Base-by-base conservation (phyloP, 192 early-diverging fungal genomes). In the Coemansia sp. region DNA sequence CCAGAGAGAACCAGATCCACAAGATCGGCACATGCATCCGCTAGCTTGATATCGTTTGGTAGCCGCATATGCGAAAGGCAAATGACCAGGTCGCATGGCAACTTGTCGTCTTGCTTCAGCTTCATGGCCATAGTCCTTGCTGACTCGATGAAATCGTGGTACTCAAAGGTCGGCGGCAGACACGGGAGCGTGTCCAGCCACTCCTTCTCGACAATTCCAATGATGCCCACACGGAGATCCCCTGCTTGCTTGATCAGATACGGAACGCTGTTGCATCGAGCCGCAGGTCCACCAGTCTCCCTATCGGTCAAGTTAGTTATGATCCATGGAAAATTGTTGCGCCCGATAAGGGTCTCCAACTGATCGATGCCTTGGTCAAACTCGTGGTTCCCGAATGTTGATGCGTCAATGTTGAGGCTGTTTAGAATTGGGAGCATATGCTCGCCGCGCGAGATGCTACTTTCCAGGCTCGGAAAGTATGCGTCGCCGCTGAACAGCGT, bases 51-150 rank as follows among this genome's bases (percentile, higher is more conserved):
- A 69, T 92, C 89, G 69, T 90, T 89, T 18, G 84, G 86, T n/a
- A 91, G 64, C 0, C 90, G 84, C 86, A 89, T 91, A 62, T 92
- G 90, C 38, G 90, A 87, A 45, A 92, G 66, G n/a, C 89, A 90
- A 44, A 92, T 72, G 26, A 92, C 87, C 26, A 92, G 26, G 48
- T 91, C 88, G 34, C 86, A 87, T 0, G 77, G 64, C 69, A 87
- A 81, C 1, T 69, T 59, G 49, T 21, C 12, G 24, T 26, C 51
- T 23, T 26, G 21, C 8, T 69, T 72, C 30, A 91, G 58, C 63
- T 20, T 57, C 6, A 34, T 16, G 14, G 85, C 66, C 44, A 86
- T 73, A 0, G 77, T 65, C 34, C 81, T 72, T 0, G 83, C 88
- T 4, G 69, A 64, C 11, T 74, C 46, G n/a, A 89, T 38, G 68